Evolutionary conservation across 2,329 filamentous ascomycete genomes (phyloP).

Genomic region (Apiospora phragmitis): DNA sequence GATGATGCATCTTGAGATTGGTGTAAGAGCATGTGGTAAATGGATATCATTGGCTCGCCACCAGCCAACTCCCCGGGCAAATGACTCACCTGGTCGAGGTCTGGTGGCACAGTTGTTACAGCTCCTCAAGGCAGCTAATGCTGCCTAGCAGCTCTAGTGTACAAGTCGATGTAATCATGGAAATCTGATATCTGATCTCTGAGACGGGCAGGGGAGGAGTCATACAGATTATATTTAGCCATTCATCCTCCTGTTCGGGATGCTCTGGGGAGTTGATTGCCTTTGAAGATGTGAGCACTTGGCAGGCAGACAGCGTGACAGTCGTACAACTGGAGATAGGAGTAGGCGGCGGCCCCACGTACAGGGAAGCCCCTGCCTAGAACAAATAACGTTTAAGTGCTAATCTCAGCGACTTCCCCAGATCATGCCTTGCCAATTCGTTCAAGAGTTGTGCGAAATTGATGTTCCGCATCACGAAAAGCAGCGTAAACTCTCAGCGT

Average conservation of each 20-base stretch:
- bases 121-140: background rate
- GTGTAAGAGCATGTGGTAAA: background rate
- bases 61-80: background rate
- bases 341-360: too few species aligned
- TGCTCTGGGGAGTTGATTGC: background rate
- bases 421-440: background rate
- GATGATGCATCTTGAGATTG: background rate
- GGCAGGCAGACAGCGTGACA: background rate
- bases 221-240: background rate
- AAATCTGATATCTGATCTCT: background rate
- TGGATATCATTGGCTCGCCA: background rate
- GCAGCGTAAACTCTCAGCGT: background rate
- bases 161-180: background rate
- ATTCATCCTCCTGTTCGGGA: background rate
- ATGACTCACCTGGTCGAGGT: constrained; percentile 1
- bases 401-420: background rate
- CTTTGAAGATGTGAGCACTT: background rate
- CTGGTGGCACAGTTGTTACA: background rate
- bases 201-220: background rate
- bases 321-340: too few species aligned
- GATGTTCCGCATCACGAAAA: background rate
- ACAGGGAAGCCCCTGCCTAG: background rate
- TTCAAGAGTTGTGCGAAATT: background rate
- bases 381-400: background rate
- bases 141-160: background rate